Conservation (phyloP, 495 filamentous ascomycete genomes). For the Letharia lupina region DNA sequence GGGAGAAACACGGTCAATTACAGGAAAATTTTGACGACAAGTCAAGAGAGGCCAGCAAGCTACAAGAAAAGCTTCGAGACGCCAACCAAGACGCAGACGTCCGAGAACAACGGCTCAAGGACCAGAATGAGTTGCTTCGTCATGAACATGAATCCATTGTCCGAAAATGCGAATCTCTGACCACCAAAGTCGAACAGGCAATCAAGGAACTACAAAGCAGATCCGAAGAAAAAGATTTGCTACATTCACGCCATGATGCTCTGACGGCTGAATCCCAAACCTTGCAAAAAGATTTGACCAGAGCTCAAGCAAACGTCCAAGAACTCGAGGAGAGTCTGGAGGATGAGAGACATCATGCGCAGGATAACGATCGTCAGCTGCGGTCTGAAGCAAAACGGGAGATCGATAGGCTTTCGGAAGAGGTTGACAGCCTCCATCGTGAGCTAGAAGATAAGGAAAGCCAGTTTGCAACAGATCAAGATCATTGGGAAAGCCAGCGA, state of each 20-base stretch:
- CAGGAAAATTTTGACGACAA: constrained; percentile 46
- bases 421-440: constrained; percentile 59
- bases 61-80: constrained; percentile 38
- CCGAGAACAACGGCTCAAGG: constrained; percentile 35
- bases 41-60: constrained; percentile 30
- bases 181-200: constrained; percentile 42
- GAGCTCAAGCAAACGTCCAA: constrained; percentile 44
- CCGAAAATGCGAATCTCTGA: constrained; percentile 33
- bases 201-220: constrained; percentile 47
- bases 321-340: constrained; percentile 52
- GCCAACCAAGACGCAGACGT: constrained; percentile 37
- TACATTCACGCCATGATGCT: constrained; percentile 61
- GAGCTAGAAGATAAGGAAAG: constrained; percentile 69
- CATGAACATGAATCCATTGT: constrained; percentile 33
- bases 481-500: constrained; percentile 61
- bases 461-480: constrained; percentile 58
- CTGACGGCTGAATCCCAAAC: constrained; percentile 58
- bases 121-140: constrained; percentile 36
- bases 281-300: constrained; percentile 56
- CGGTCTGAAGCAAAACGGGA: constrained; percentile 54
- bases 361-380: constrained; percentile 50
- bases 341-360: constrained; percentile 49
- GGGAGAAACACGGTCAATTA: constrained; percentile 47
- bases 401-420: constrained; percentile 53
- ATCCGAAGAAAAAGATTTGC: constrained; percentile 60